A percentile compares a stretch with the other conserved stretches of the same genome.
phyloP scores from a whole-genome alignment of 345 rosid species.

The Syzygium aromaticum region DNA sequence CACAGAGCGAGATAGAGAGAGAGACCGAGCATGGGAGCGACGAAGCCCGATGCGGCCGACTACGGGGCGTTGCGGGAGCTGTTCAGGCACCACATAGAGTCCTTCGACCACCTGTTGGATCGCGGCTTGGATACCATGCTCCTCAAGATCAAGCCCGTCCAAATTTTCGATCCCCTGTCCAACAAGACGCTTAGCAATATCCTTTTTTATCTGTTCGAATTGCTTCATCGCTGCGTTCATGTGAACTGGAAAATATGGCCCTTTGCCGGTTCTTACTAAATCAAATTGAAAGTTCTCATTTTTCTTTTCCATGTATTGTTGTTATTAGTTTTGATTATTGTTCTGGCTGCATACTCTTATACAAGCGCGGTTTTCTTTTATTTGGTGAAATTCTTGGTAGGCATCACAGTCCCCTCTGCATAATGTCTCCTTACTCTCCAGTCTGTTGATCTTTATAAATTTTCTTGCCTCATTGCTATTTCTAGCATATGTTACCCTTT shows the following conservation, averaged over 20 bases:
- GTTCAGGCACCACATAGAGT: constrained; percentile 74
- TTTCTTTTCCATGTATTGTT: neutral
- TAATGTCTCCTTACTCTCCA: neutral
- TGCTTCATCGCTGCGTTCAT: neutral
- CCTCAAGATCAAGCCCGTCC: constrained; percentile 44
- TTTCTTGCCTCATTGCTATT: neutral
- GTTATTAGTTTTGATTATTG: neutral
- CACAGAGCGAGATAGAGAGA: neutral
- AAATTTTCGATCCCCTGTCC: constrained; percentile 32
- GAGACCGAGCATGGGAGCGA: neutral
- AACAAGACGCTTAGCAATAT: constrained; percentile 49
- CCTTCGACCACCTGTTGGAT: constrained; percentile 71
- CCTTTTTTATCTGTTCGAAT: constrained; percentile 23
- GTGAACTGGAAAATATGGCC: neutral
- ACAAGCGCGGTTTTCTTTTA: neutral
- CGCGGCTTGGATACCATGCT: constrained; percentile 74
- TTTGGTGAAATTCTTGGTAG: neutral
- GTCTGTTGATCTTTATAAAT: neutral
- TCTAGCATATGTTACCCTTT: neutral
- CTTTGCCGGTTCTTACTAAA: neutral
- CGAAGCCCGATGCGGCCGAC: constrained; percentile 15
- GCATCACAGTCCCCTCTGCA: neutral
- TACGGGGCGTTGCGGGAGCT: constrained; percentile 50
- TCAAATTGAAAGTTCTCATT: neutral
- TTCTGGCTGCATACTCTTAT: neutral